These are phyloP conservation scores for Pisolithus albus DNA, from an alignment of 768 basidiomycete genomes.

Conservation along the genomic window DNA sequence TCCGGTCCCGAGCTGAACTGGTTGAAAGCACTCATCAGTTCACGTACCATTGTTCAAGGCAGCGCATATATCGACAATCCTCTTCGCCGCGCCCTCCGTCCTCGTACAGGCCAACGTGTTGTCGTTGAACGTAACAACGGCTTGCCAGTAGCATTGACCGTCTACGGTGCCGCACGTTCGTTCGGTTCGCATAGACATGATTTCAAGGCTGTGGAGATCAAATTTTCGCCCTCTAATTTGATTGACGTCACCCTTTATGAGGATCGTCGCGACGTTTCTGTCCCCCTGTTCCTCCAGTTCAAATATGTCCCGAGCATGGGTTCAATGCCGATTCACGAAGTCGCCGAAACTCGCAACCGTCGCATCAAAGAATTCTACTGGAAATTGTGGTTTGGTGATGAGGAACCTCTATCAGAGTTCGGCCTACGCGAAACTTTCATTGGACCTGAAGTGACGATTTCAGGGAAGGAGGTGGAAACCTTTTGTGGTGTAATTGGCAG, in stretches of 20 bases:
- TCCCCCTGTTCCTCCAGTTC: slow-evolving; percentile 81
- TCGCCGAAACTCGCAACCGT: slow-evolving; percentile 73
- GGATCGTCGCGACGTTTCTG: slow-evolving; percentile 66
- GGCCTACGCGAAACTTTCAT: slow-evolving; percentile 76
- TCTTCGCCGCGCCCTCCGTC: slow-evolving; percentile 76
- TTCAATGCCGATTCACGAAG: slow-evolving; percentile 89
- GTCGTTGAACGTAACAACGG: slow-evolving; percentile 47
- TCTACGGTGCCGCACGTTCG: slow-evolving; percentile 78
- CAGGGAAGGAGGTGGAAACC: slow-evolving; percentile 67
- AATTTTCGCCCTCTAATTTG: slow-evolving; percentile 44
- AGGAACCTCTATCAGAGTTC: slow-evolving; percentile 69
- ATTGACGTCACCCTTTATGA: slow-evolving; percentile 78
- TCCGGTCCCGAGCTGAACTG: slow-evolving; percentile 80
- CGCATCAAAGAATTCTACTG: slow-evolving; percentile 98
- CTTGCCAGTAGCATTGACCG: slow-evolving; percentile 48
- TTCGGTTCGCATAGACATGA: slow-evolving; percentile 60
- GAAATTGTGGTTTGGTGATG: slow-evolving; percentile 95
- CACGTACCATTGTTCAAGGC: slow-evolving; percentile 82
- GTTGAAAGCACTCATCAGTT: slow-evolving; percentile 79
- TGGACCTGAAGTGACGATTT: slow-evolving; percentile 80
- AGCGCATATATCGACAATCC: slow-evolving; percentile 83
- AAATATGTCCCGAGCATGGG: slow-evolving; percentile 82
- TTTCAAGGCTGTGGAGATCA: slow-evolving; percentile 82
- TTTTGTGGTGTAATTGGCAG: slow-evolving; percentile 95
- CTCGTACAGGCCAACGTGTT: slow-evolving; percentile 74